Conservation (phyloP, 306 rosid species). For the Cucumis hystrix region DNA sequence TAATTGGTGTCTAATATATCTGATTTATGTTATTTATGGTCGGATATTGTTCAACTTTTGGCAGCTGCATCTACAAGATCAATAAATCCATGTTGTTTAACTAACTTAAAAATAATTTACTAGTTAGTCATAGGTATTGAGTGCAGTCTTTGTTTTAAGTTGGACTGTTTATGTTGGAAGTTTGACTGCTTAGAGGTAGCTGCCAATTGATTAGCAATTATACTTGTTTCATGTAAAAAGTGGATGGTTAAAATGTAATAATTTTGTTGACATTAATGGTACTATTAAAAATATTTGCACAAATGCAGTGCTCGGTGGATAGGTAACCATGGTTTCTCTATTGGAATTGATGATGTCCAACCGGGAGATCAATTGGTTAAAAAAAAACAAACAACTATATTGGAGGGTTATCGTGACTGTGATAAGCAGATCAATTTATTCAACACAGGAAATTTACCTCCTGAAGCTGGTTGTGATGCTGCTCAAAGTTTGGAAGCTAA, state of each 20-base stretch:
- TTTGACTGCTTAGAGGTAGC: neutral
- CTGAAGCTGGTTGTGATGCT: slow-evolving; percentile 83
- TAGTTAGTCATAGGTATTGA: neutral
- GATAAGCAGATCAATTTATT: slow-evolving; percentile 38
- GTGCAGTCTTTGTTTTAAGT: neutral
- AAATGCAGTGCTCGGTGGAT: slow-evolving; percentile 92
- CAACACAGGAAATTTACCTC: slow-evolving; percentile 55
- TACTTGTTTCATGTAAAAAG: neutral
- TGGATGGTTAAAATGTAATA: neutral
- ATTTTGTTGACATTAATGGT: neutral
- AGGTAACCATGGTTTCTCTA: slow-evolving; percentile 92
- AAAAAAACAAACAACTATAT: slow-evolving; percentile 42
- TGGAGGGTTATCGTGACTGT: slow-evolving; percentile 41
- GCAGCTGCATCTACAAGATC: neutral
- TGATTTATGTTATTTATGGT: too few species aligned
- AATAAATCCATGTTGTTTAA: neutral
- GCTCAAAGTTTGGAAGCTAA: slow-evolving; percentile 69
- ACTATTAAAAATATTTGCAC: slow-evolving; percentile 11
- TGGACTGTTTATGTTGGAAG: neutral
- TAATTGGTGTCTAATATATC: too few species aligned
- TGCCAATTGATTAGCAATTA: neutral
- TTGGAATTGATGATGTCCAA: slow-evolving; percentile 94
- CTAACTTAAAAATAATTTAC: neutral
- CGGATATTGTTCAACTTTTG: too few species aligned
- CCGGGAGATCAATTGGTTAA: slow-evolving; percentile 43